phyloP scores from a whole-genome alignment of 2,329 filamentous ascomycete species.

The Dothiorella sarmentorum region DNA sequence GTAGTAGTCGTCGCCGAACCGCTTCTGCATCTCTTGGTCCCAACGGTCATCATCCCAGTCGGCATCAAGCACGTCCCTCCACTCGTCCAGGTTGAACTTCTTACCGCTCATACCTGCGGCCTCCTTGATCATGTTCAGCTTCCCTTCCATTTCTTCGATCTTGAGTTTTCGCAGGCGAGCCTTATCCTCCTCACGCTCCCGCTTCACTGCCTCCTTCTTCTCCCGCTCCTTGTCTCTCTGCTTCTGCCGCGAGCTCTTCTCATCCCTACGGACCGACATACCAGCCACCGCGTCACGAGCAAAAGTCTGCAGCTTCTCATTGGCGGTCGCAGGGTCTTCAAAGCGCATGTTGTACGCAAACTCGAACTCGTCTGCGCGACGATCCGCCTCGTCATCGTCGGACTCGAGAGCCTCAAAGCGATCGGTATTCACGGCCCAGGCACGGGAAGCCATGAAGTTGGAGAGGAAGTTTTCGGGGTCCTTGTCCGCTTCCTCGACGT shows the following conservation, averaged over 20 bases:
- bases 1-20: conserved; percentile 91
- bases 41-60: conserved; percentile 86
- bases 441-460: conserved; percentile 88
- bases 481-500: conserved; percentile 73
- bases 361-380: conserved; percentile 81
- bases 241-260: conserved; percentile 71
- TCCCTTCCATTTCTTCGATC: conserved; percentile 84
- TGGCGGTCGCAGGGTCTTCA: conserved; percentile 83
- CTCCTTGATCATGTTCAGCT: conserved; percentile 82
- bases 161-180: conserved; percentile 81
- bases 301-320: conserved; percentile 84
- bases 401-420: conserved; percentile 83
- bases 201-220: conserved; percentile 74
- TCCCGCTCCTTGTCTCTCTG: conserved; percentile 74
- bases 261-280: conserved; percentile 82
- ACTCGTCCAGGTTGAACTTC: conserved; percentile 69
- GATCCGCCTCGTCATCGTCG: conserved; percentile 76
- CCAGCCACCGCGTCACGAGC: conserved; percentile 79
- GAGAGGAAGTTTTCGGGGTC: conserved; percentile 91
- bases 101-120: conserved; percentile 76
- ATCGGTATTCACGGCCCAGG: conserved; percentile 71
- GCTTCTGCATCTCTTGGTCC: conserved; percentile 84
- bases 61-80: conserved; percentile 78
- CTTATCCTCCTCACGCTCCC: conserved; percentile 72
- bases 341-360: conserved; percentile 94